Conservation (phyloP, 1,139 yeast genomes). For the Nakaseomyces bracarensis region DNA sequence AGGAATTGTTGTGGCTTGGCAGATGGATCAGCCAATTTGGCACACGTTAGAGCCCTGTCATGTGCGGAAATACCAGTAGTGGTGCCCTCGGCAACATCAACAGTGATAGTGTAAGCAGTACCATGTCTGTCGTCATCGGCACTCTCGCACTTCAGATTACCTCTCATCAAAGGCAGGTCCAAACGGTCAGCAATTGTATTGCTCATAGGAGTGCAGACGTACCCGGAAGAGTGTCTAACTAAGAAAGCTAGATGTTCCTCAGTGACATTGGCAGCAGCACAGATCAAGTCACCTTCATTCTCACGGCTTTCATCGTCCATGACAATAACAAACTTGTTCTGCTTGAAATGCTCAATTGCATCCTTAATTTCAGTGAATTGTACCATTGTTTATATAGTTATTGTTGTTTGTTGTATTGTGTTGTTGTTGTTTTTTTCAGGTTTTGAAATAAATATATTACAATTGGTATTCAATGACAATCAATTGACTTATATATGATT, state of each 20-base stretch:
- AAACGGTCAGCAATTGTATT: slow-evolving; percentile 70
- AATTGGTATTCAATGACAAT: too few species aligned
- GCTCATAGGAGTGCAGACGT: slow-evolving; percentile 85
- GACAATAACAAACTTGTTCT: slow-evolving; percentile 85
- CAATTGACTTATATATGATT: too few species aligned
- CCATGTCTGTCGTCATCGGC: slow-evolving; percentile 70
- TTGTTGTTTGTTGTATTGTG: too few species aligned
- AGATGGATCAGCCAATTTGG: slow-evolving; percentile 54
- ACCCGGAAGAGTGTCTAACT: slow-evolving; percentile 83
- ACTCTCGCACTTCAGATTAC: slow-evolving; percentile 31
- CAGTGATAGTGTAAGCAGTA: slow-evolving; percentile 92
- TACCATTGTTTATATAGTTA: background rate
- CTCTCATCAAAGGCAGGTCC: slow-evolving; percentile 72
- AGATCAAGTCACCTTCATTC: slow-evolving; percentile 94
- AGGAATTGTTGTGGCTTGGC: slow-evolving; percentile 58
- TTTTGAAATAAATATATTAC: background rate
- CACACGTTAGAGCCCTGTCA: slow-evolving; percentile 83
- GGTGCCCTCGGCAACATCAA: slow-evolving; percentile 76
- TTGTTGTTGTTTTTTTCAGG: background rate
- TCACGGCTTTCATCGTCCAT: slow-evolving; percentile 95
- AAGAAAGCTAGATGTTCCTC: slow-evolving; percentile 90
- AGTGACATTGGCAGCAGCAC: slow-evolving; percentile 76
- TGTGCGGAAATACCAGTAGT: slow-evolving; percentile 97
- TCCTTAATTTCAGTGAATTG: slow-evolving; percentile 54
- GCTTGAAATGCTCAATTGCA: slow-evolving; percentile 71